Conservation (phyloP, 2,329 filamentous ascomycete genomes). For the Ramularia collo-cygni region DNA sequence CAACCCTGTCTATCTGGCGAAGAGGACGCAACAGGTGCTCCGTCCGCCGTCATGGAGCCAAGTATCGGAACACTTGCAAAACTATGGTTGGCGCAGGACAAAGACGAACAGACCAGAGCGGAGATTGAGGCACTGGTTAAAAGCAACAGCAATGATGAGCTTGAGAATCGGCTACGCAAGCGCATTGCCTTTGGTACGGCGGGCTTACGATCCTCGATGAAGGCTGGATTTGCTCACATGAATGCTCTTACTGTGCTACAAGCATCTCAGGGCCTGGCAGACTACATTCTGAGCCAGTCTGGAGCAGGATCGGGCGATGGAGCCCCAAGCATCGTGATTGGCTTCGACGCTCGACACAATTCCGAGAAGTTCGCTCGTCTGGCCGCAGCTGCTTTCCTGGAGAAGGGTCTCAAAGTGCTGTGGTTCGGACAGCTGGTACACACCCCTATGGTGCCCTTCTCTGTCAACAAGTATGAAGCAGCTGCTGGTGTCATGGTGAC, state of each 20-base stretch:
- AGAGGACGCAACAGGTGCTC: too few relatives aligned
- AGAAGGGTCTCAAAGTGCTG: conserved; percentile 52
- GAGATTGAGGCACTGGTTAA: conserved; percentile 49
- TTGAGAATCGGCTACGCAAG: conserved; percentile 47
- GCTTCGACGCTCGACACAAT: conserved; percentile 57
- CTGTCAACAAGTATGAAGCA: conserved; percentile 47
- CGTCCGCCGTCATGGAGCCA: conserved; percentile 2
- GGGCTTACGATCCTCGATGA: conserved; percentile 58
- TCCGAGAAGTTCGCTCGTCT: conserved; percentile 55
- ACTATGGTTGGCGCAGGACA: conserved; percentile 54
- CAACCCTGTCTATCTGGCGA: too few relatives aligned
- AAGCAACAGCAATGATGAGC: conserved; percentile 37
- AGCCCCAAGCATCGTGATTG: conserved; percentile 49
- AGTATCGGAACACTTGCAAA: conserved; percentile 35
- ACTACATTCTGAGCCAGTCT: conserved; percentile 47
- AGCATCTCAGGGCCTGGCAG: conserved; percentile 58
- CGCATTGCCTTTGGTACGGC: conserved; percentile 58
- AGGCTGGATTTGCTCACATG: conserved; percentile 53
- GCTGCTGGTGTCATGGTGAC: conserved; percentile 60
- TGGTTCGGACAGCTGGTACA: conserved; percentile 52
- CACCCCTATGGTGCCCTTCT: conserved; percentile 58
- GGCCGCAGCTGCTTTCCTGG: conserved; percentile 53
- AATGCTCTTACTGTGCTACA: conserved; percentile 37
- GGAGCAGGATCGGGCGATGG: conserved; percentile 24
- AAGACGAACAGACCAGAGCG: conserved; percentile 46